These are phyloP conservation scores for Hypoxylon sp. DNA, from an alignment of 2,329 filamentous ascomycete genomes.

Conservation along the genomic window DNA sequence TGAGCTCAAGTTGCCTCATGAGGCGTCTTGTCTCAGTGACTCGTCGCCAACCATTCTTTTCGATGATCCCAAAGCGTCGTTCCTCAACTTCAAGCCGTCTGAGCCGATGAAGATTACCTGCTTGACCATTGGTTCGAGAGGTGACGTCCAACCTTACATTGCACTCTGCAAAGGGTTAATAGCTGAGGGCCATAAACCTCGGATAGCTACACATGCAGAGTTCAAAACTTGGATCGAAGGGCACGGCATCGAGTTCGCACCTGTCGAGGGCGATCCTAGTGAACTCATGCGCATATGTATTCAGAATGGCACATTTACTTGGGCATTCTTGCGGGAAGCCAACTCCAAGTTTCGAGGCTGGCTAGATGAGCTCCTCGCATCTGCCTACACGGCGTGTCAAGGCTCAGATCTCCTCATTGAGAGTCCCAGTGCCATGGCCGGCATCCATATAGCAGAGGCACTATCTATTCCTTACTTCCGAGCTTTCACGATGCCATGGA, in stretches of 20 bases:
- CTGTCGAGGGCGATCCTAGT: slow-evolving; percentile 89
- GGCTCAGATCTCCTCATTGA: slow-evolving; percentile 92
- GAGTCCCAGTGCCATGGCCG: slow-evolving; percentile 95
- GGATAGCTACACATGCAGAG: slow-evolving; percentile 91
- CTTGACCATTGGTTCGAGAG: slow-evolving; percentile 93
- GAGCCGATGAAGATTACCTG: slow-evolving; percentile 87
- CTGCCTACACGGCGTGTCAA: slow-evolving; percentile 86
- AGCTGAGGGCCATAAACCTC: slow-evolving; percentile 85
- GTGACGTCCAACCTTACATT: slow-evolving; percentile 98
- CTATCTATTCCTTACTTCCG: slow-evolving; percentile 95
- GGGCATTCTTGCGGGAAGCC: slow-evolving; percentile 88
- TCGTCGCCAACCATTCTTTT: slow-evolving; percentile 81
- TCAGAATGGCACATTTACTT: slow-evolving; percentile 96
- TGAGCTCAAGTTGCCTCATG: slow-evolving; percentile 63
- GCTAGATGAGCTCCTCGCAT: slow-evolving; percentile 88
- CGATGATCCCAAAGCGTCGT: slow-evolving; percentile 88
- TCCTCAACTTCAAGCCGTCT: slow-evolving; percentile 90
- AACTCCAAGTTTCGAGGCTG: slow-evolving; percentile 91
- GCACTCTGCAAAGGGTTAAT: slow-evolving; percentile 91
- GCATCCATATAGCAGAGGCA: slow-evolving; percentile 96
- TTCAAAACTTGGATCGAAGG: slow-evolving; percentile 89
- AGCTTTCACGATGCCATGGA: slow-evolving; percentile 99
- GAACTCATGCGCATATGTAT: slow-evolving; percentile 97
- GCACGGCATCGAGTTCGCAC: slow-evolving; percentile 94
- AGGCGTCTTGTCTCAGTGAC: slow-evolving; percentile 62